Conservation (phyloP, 2,329 filamentous ascomycete genomes). For the Alternaria rosae region DNA sequence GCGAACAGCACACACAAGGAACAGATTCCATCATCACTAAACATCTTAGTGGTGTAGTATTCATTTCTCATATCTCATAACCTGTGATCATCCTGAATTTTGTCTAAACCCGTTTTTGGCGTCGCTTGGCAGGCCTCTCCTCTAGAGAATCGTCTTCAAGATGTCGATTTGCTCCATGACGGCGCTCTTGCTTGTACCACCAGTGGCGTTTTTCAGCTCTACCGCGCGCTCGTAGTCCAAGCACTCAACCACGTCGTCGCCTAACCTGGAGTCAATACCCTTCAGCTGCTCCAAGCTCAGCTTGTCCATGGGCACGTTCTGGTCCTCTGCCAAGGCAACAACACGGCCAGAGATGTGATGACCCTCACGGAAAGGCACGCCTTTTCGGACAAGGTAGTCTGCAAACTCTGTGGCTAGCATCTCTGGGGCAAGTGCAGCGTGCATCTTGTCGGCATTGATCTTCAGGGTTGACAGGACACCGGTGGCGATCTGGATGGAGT, state of each 20-base stretch:
- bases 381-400: conserved; percentile 69
- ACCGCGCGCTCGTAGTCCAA: conserved; percentile 87
- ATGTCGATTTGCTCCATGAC: conserved; percentile 70
- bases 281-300: conserved; percentile 71
- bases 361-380: conserved; percentile 79
- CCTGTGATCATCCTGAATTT: not conserved
- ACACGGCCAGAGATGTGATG: conserved; percentile 79
- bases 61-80: conserved; percentile 7
- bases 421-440: conserved; percentile 76
- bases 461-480: conserved; percentile 78
- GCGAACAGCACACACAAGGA: not conserved
- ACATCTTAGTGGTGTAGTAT: not conserved
- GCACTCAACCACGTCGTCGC: conserved; percentile 71
- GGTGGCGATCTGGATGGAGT: conserved; percentile 83
- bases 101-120: not conserved
- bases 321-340: conserved; percentile 75
- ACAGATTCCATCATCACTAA: not conserved
- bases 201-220: conserved; percentile 77
- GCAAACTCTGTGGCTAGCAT: conserved; percentile 81
- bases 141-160: conserved; percentile 53
- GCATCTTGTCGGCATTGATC: conserved; percentile 77
- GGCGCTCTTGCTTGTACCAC: conserved; percentile 76
- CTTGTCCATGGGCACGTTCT: conserved; percentile 72
- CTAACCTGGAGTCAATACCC: conserved; percentile 73
- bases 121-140: not conserved